Conservation (phyloP, 2,329 filamentous ascomycete species). For the Epichloe amarillans region DNA sequence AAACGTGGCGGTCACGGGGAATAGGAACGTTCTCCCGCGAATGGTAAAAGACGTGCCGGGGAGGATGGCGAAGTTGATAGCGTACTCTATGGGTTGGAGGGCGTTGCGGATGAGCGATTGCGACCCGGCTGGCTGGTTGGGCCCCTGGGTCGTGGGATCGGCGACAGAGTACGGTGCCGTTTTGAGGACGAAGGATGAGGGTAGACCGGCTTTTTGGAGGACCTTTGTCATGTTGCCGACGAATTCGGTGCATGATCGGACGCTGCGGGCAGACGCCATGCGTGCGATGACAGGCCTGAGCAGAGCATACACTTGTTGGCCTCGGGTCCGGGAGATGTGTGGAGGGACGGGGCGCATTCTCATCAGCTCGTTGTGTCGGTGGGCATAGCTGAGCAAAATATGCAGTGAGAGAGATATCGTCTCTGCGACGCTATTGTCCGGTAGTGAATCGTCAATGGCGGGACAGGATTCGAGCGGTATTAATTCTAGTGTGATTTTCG, state of each 20-base stretch:
- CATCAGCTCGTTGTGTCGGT: slow-evolving; percentile 58
- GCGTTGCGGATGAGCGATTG: slow-evolving; percentile 31
- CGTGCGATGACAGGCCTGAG: slow-evolving; percentile 39
- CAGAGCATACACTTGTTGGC: slow-evolving; percentile 33
- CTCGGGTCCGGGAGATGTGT: slow-evolving; percentile 22
- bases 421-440: slow-evolving; percentile 44
- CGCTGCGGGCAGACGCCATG: slow-evolving; percentile 28
- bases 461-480: slow-evolving; percentile 39
- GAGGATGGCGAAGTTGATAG: slow-evolving; percentile 32
- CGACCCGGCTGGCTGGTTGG: slow-evolving; percentile 26
- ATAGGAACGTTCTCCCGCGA: slow-evolving; percentile 30
- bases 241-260: slow-evolving; percentile 26
- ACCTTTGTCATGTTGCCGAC: slow-evolving; percentile 29
- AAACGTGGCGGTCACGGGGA: slow-evolving; percentile 30
- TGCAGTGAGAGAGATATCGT: slow-evolving; percentile 54
- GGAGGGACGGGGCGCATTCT: slow-evolving; percentile 45
- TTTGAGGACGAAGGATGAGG: slow-evolving; percentile 28
- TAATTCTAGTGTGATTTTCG: slow-evolving; percentile 53
- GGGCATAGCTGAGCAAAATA: slow-evolving; percentile 65
- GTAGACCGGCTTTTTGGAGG: slow-evolving; percentile 33
- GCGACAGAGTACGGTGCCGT: slow-evolving; percentile 21
- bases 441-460: slow-evolving; percentile 18
- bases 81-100: slow-evolving; percentile 28
- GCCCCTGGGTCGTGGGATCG: slow-evolving; percentile 16
- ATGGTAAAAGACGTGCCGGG: slow-evolving; percentile 29